phyloP scores from a whole-genome alignment of 2,329 filamentous ascomycete genomes.

The Neonectria neomacrospora region DNA sequence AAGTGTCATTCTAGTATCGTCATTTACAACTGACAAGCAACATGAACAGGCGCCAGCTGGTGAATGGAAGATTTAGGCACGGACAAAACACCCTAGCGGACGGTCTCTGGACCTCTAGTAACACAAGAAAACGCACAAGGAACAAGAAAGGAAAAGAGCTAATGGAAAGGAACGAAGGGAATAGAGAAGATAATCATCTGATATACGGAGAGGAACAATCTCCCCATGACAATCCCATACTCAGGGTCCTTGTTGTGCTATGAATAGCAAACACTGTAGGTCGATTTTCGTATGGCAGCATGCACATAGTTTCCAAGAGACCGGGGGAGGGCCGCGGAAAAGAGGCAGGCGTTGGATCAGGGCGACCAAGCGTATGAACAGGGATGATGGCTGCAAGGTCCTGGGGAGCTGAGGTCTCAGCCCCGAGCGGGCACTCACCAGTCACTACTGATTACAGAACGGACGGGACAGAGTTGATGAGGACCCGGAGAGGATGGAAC shows the following conservation, averaged over 20 bases:
- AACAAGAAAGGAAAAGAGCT: not conserved
- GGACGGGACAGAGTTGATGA: not conserved
- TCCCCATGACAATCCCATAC: not conserved
- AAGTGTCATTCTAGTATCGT: not conserved
- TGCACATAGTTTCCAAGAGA: not conserved
- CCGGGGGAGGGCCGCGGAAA: not conserved
- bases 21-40: not conserved
- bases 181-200: not conserved
- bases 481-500: too few species aligned
- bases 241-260: not conserved
- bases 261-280: not conserved
- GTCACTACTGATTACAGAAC: not conserved
- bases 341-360: not conserved
- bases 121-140: not conserved
- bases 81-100: constrained; percentile 22
- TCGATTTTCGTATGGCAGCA: not conserved
- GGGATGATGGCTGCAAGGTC: constrained; percentile 1
- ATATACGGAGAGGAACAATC: not conserved
- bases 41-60: not conserved
- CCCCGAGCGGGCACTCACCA: not conserved
- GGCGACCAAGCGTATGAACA: too few species aligned
- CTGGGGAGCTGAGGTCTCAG: not conserved
- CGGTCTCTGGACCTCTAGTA: not conserved
- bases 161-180: not conserved
- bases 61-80: constrained; percentile 15